Percentiles rank a stretch among this genome's conserved stretches.
These are phyloP conservation scores for Schrenkiella parvula DNA, from an alignment of 345 rosid species.

Conservation along the genomic window DNA sequence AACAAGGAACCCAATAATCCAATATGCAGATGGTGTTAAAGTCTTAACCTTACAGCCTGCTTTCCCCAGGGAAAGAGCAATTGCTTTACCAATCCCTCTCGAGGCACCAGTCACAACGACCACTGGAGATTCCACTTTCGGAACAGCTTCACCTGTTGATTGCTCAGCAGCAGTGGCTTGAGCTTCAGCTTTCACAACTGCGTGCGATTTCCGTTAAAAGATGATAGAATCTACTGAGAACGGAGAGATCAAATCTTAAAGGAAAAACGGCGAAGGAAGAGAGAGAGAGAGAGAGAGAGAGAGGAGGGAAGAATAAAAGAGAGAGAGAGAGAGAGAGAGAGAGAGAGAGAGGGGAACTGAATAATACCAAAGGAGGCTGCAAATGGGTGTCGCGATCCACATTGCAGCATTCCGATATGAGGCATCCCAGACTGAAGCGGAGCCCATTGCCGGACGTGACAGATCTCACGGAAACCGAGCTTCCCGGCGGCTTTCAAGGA, in stretches of 20 bases:
- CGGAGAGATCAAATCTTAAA: neutral
- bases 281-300: neutral
- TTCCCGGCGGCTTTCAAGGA: constrained; percentile 45
- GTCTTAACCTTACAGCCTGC: constrained; percentile 61
- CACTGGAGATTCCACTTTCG: constrained; percentile 70
- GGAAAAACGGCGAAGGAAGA: neutral
- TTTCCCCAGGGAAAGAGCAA: constrained; percentile 91
- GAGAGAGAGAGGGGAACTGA: neutral
- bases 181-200: constrained; percentile 64
- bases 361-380: constrained; percentile 54
- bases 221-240: neutral
- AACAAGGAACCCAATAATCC: neutral
- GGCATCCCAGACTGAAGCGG: constrained; percentile 38
- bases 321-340: neutral
- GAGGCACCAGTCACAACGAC: constrained; percentile 96
- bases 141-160: constrained; percentile 38
- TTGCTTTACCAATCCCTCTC: constrained; percentile 92
- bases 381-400: constrained; percentile 41
- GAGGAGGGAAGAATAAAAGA: no score
- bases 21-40: neutral
- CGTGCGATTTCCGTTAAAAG: constrained; percentile 1
- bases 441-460: constrained; percentile 46
- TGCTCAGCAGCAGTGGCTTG: constrained; percentile 60
- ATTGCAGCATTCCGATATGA: constrained; percentile 40
- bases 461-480: constrained; percentile 37